Conservation (phyloP, 768 basidiomycete species). For the Suillus clintonianus region DNA sequence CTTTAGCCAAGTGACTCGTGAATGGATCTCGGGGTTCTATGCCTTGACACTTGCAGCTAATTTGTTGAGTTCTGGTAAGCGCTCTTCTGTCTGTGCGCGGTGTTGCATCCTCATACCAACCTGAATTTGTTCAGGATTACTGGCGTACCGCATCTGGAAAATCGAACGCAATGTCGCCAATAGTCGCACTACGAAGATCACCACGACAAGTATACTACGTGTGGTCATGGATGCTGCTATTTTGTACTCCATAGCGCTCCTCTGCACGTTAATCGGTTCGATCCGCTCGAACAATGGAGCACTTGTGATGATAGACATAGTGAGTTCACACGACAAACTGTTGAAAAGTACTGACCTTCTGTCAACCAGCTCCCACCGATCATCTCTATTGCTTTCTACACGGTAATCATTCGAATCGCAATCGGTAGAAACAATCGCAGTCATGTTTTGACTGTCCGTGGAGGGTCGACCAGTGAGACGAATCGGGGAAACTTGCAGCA, state of each 20-base stretch:
- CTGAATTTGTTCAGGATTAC: conserved; percentile 18
- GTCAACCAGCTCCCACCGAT: conserved; percentile 35
- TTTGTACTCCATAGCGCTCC: conserved; percentile 38
- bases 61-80: conserved; percentile 31
- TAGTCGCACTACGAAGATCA: neutral
- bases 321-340: conserved; percentile 12
- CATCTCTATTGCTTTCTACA: conserved; percentile 38
- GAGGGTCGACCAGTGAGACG: no score
- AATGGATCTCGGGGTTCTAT: conserved; percentile 39
- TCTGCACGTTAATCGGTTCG: conserved; percentile 33
- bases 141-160: conserved; percentile 33
- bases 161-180: conserved; percentile 21
- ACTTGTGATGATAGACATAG: conserved; percentile 39
- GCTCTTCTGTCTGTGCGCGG: neutral
- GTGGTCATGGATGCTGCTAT: conserved; percentile 40
- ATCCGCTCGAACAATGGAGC: conserved; percentile 28
- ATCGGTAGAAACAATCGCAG: neutral
- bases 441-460: no score
- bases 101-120: neutral
- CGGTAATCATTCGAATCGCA: conserved; percentile 34
- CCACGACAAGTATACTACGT: conserved; percentile 20
- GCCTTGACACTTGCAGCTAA: conserved; percentile 34
- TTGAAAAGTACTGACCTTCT: neutral
- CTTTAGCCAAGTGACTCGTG: conserved; percentile 25
- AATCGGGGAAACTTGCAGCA: no score